phyloP scores from a whole-genome alignment of 257 asterid species.

The Misopates orontium region DNA sequence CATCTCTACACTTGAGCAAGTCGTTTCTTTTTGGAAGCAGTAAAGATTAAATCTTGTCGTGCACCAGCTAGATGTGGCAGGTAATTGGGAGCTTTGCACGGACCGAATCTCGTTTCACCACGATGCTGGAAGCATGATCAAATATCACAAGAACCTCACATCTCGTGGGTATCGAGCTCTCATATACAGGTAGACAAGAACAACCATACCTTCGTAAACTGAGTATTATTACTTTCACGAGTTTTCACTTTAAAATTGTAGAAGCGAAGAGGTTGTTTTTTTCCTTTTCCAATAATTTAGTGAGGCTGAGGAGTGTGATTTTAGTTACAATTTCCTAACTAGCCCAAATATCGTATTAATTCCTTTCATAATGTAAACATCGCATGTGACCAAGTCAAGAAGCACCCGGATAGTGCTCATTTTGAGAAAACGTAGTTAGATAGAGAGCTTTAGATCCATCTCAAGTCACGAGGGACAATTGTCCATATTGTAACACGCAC shows the following conservation, averaged over 20 bases:
- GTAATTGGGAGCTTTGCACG: constrained; percentile 76
- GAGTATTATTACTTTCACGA: too few species aligned
- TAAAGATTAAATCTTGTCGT: constrained; percentile 14
- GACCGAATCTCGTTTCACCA: constrained; percentile 50
- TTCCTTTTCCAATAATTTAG: background rate
- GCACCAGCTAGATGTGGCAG: constrained; percentile 50
- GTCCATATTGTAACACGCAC: too few species aligned
- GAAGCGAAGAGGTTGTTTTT: background rate
- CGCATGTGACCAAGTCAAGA: too few species aligned
- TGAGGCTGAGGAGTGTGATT: background rate
- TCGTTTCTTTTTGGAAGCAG: constrained; percentile 23
- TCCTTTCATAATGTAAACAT: too few species aligned
- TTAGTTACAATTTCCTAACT: background rate
- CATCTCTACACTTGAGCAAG: constrained; percentile 16
- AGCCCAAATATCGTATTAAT: too few species aligned
- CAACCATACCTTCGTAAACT: background rate
- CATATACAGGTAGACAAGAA: constrained; percentile 55
- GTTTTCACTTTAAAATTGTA: too few species aligned
- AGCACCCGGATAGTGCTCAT: too few species aligned
- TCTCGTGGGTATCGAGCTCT: constrained; percentile 81
- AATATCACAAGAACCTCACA: constrained; percentile 84
- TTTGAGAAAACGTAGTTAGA: too few species aligned
- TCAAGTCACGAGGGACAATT: too few species aligned
- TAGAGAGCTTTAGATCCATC: too few species aligned
- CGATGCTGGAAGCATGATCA: constrained; percentile 95